Conservation (phyloP, 2,329 filamentous ascomycete species). For the Cercospora sesami region DNA sequence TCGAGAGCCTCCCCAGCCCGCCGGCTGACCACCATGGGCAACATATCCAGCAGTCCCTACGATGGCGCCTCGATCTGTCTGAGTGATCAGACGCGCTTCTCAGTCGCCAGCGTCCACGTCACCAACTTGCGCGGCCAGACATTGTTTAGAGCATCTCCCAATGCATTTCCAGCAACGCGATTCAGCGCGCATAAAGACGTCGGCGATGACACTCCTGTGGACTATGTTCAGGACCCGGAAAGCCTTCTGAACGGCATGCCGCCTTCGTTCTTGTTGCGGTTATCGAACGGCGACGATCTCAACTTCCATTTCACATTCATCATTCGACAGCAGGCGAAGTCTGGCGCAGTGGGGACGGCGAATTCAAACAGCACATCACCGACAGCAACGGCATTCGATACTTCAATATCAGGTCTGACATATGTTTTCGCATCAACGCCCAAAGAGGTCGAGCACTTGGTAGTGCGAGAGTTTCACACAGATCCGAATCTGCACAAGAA, state of each 20-base stretch:
- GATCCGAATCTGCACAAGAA: conserved; percentile 98
- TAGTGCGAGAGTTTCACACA: conserved; percentile 93
- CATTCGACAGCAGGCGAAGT: conserved; percentile 55
- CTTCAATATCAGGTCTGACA: conserved; percentile 81
- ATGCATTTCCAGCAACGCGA: conserved; percentile 81
- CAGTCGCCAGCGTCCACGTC: conserved; percentile 79
- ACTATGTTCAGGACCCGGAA: conserved; percentile 94
- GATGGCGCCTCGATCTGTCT: conserved; percentile 79
- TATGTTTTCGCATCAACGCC: conserved; percentile 85
- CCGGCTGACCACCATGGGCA: conserved; percentile 67
- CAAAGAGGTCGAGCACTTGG: conserved; percentile 86
- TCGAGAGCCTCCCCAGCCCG: conserved; percentile 24
- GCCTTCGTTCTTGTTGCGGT: conserved; percentile 79
- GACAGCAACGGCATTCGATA: conserved; percentile 55
- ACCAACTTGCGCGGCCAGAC: conserved; percentile 76
- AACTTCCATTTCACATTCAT: conserved; percentile 91
- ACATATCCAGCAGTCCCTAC: conserved; percentile 83
- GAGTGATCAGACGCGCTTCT: conserved; percentile 87
- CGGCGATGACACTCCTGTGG: conserved; percentile 74
- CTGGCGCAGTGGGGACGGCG: conserved; percentile 35
- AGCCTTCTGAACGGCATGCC: conserved; percentile 40
- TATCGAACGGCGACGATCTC: conserved; percentile 88
- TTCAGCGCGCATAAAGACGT: conserved; percentile 69
- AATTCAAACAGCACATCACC: conserved; percentile 17
- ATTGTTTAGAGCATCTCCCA: conserved; percentile 76